Base-by-base conservation (phyloP, 2,329 filamentous ascomycete genomes). In the Fusarium redolens region DNA sequence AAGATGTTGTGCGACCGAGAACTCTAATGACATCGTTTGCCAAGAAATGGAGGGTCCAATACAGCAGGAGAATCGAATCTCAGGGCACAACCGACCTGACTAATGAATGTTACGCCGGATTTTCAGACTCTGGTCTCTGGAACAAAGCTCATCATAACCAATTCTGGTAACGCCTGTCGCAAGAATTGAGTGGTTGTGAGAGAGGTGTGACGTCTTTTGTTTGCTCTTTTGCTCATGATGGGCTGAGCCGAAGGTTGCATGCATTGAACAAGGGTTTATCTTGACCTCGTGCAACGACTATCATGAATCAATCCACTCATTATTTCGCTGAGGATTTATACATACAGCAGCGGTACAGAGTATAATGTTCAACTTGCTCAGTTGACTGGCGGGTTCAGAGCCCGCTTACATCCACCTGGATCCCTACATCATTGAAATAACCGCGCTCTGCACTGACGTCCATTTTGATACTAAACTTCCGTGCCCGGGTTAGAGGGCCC, bases 201-300 rank as follows among this genome's bases (percentile, higher is more conserved):
- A 58, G 57, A 57, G 38, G 51, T 61, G 61, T 73, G 71, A 73
- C 71, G 70, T 73, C 51, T 66, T 41, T 60, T 62, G 57, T 59
- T 48, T 60, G 38, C 41, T 51, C 38, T 58, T 68, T 54, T 60
- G 61, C 61, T 69, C 70, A 73, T 68, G 57, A 54, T 67, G 61
- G 70, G 48, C 65, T 63, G 61, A 73, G 69, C 22, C 30, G 28
- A 59, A 37, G 40, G 55, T 58, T 61, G 60, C 69, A 72, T 73
- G 55, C 37, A 62, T 22, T 33, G 38, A 48, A 25, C 55, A 48
- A 48, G 69, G 63, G 43, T 60, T 60, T 57, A 61, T 63, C 40
- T 56, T 37, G 65, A 35, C 62, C 47, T 65, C 52, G 40, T 55
- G 40, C 47, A 44, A 65, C 37, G 30, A 22, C 30, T 52, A 48